phyloP scores from a whole-genome alignment of 139 green algal species.

The Coelastrella sp. region DNA sequence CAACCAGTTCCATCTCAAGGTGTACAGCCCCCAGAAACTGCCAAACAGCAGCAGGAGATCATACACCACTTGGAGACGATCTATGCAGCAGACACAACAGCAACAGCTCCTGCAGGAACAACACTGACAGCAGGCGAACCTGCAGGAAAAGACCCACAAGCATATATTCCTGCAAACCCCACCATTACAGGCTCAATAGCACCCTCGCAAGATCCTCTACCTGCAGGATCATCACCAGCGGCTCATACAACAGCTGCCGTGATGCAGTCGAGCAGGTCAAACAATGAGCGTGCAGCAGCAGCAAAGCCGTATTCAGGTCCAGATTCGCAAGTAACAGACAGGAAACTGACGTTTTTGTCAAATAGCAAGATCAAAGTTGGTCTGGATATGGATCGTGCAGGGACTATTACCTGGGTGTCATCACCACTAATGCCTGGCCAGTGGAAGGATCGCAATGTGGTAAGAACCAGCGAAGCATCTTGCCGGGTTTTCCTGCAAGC shows the following conservation, averaged over 20 bases:
- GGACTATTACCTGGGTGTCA: constrained; percentile 33
- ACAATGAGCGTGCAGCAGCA: neutral
- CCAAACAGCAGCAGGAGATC: constrained; percentile 6
- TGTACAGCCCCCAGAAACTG: neutral
- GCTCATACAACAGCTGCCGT: too few species aligned
- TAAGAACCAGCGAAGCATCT: neutral
- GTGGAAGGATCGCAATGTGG: constrained; percentile 16
- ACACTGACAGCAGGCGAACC: neutral
- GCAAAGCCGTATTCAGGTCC: constrained; percentile 9
- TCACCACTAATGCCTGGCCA: neutral
- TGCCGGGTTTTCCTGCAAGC: neutral
- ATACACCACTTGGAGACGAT: neutral
- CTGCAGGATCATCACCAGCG: too few species aligned
- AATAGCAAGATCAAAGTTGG: constrained; percentile 35
- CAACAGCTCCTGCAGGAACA: neutral
- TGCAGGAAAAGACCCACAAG: too few species aligned
- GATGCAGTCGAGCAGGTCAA: too few species aligned
- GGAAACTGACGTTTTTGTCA: constrained; percentile 11
- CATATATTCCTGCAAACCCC: too few species aligned
- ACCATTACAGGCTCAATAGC: too few species aligned
- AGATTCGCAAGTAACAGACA: neutral
- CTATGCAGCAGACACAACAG: neutral
- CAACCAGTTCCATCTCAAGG: neutral
- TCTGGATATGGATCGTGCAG: constrained; percentile 27
- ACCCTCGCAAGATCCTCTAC: too few species aligned